phyloP scores from a whole-genome alignment of 75 land plant species.

The Cupressus sempervirens region DNA sequence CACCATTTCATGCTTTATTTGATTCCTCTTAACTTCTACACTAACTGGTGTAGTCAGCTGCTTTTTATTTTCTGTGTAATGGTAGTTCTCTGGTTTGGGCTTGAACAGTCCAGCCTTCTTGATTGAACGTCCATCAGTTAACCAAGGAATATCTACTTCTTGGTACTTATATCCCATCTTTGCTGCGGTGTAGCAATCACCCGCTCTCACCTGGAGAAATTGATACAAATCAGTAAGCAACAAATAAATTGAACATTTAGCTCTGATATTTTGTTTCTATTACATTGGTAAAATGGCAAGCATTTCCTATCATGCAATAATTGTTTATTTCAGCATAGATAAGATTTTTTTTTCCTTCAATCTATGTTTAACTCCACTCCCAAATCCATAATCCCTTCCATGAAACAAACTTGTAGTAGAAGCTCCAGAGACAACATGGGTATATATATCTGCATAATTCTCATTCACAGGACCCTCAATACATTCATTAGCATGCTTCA shows the following conservation, averaged over 20 bases:
- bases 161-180: not conserved
- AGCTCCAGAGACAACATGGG: constrained; percentile 38
- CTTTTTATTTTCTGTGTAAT: too few relatives aligned
- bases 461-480: not conserved
- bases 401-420: constrained; percentile 40
- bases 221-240: not conserved
- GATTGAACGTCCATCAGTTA: not conserved
- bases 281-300: too few relatives aligned
- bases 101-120: not conserved
- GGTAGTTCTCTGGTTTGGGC: not conserved
- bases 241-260: too few relatives aligned
- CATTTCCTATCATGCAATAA: too few relatives aligned
- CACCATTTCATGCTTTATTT: not conserved
- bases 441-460: constrained; percentile 53
- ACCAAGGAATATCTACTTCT: not conserved
- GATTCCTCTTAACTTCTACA: not conserved
- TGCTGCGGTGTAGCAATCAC: not conserved
- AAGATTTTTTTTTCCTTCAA: too few relatives aligned
- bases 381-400: constrained; percentile 48
- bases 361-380: constrained; percentile 24
- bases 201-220: not conserved
- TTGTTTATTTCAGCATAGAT: too few relatives aligned
- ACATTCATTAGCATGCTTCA: constrained; percentile 21
- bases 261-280: too few relatives aligned
- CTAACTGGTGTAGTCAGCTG: not conserved